A percentile compares a stretch with the other conserved stretches of the same genome.
Evolutionary conservation across 345 rosid species (phyloP).

Genomic region (Garcia nutans): DNA sequence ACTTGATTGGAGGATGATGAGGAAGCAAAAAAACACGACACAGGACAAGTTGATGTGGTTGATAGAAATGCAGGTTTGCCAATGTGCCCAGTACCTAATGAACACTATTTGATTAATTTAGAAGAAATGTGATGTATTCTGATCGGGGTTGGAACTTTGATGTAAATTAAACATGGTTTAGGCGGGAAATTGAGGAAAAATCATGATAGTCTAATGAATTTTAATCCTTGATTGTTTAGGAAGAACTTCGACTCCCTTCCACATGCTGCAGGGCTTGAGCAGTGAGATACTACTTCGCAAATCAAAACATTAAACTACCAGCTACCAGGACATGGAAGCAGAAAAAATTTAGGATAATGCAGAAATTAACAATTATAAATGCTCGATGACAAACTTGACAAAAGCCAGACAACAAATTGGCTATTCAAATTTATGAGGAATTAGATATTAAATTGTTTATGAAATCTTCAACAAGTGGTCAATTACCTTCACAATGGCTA

Average conservation of each 20-base stretch:
- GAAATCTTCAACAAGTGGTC: background rate
- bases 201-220: too few relatives aligned
- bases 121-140: too few relatives aligned
- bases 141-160: too few relatives aligned
- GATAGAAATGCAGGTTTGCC: too few relatives aligned
- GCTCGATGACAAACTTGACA: background rate
- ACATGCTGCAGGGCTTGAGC: background rate
- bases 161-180: too few relatives aligned
- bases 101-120: too few relatives aligned
- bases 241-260: background rate
- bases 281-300: background rate
- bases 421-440: background rate
- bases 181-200: too few relatives aligned
- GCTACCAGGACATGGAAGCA: background rate
- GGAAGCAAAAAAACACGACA: too few relatives aligned
- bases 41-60: too few relatives aligned
- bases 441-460: background rate
- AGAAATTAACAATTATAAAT: background rate
- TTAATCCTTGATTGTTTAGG: too few relatives aligned
- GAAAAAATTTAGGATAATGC: background rate
- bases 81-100: too few relatives aligned
- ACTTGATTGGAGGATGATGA: too few relatives aligned
- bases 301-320: background rate
- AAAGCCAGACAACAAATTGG: background rate
- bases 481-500: constrained; percentile 88